These are phyloP conservation scores for Penicillium bovifimosum DNA, from an alignment of 495 filamentous ascomycete genomes.

Conservation along the genomic window DNA sequence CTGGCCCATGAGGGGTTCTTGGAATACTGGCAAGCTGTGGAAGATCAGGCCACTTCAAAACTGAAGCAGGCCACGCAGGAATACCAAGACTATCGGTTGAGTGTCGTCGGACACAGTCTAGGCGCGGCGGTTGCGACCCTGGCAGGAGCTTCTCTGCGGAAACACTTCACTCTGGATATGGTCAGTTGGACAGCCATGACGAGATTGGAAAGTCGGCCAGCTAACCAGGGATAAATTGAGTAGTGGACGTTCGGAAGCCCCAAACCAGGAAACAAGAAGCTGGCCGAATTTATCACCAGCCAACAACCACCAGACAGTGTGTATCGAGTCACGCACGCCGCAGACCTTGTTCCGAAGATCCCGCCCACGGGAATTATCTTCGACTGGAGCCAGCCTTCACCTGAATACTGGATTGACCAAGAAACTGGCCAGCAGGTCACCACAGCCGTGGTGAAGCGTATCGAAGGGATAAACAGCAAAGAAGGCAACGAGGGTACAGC, in stretches of 20 bases:
- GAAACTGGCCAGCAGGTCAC: neutral
- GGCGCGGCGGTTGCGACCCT: slow-evolving; percentile 58
- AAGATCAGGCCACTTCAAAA: slow-evolving; percentile 32
- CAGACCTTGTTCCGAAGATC: slow-evolving; percentile 57
- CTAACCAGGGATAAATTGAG: neutral
- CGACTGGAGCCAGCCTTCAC: slow-evolving; percentile 54
- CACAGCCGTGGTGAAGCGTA: neutral
- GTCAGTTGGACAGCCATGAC: slow-evolving; percentile 7
- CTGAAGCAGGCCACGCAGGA: slow-evolving; percentile 17
- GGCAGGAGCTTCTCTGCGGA: slow-evolving; percentile 49
- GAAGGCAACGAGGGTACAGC: slow-evolving; percentile 23
- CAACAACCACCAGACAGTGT: slow-evolving; percentile 30
- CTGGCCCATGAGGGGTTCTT: slow-evolving; percentile 47
- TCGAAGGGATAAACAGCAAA: slow-evolving; percentile 1
- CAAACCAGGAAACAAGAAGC: slow-evolving; percentile 50
- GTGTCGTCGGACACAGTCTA: slow-evolving; percentile 58
- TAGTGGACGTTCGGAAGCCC: slow-evolving; percentile 62
- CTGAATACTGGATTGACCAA: slow-evolving; percentile 55
- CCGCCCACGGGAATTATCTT: slow-evolving; percentile 37
- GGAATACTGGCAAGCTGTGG: slow-evolving; percentile 41
- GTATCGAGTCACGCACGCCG: slow-evolving; percentile 59
- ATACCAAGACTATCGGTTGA: slow-evolving; percentile 48
- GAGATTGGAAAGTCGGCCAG: rapidly evolving
- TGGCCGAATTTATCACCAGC: slow-evolving; percentile 47
- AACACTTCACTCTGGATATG: slow-evolving; percentile 22